A percentile compares a stretch with the other conserved stretches of the same genome.
These are phyloP conservation scores for Ceratobasidium sp. DNA, from an alignment of 1,284 basidiomycete species.

Conservation along the genomic window DNA sequence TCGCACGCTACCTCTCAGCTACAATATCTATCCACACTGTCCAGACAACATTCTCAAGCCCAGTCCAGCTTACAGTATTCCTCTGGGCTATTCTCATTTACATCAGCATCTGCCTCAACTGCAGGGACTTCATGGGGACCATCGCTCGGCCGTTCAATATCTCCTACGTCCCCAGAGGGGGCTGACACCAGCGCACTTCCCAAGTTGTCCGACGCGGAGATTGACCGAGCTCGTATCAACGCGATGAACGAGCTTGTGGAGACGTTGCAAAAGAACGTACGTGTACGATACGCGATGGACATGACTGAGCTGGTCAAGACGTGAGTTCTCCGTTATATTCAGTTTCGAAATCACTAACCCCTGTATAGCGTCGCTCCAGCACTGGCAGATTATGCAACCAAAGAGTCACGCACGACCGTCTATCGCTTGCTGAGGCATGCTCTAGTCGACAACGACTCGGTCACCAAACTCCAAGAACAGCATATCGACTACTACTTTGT, in stretches of 20 bases:
- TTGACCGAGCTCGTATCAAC: constrained; percentile 65
- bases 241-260: constrained; percentile 71
- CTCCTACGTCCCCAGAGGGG: constrained; percentile 55
- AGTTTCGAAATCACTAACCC: constrained; percentile 27
- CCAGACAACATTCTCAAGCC: constrained; percentile 25
- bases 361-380: constrained; percentile 70
- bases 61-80: constrained; percentile 23
- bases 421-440: constrained; percentile 88
- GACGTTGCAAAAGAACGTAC: constrained; percentile 75
- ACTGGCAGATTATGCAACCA: constrained; percentile 76
- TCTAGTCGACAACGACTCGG: constrained; percentile 73
- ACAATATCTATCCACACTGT: constrained; percentile 22
- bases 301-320: constrained; percentile 73
- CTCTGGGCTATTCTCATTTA: constrained; percentile 45
- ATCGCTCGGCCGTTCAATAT: constrained; percentile 52
- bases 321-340: constrained; percentile 57
- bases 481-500: constrained; percentile 90
- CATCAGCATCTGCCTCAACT: constrained; percentile 63
- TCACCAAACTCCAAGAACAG: constrained; percentile 57
- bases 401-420: constrained; percentile 79
- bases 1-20: constrained; percentile 31
- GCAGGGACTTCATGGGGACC: constrained; percentile 56
- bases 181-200: constrained; percentile 45
- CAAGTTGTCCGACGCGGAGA: constrained; percentile 55
- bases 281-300: constrained; percentile 78